Conservation (phyloP, 1,284 basidiomycete species). For the Tylopilus orsonianus region DNA sequence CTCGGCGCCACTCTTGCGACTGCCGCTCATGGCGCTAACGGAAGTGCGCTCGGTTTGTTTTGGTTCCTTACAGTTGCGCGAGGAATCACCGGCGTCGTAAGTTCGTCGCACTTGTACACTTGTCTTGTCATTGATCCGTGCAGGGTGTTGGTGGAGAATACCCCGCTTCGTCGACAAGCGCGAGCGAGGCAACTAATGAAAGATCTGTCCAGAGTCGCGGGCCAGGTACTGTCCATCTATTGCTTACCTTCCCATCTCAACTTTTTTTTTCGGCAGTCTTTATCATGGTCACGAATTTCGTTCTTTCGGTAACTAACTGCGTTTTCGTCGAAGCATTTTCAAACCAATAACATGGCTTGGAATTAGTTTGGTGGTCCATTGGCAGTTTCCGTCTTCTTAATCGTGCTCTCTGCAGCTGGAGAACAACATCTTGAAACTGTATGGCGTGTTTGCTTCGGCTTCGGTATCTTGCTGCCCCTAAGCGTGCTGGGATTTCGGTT, state of each 20-base stretch:
- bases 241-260: constrained; percentile 3
- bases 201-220: constrained; percentile 60
- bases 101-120: constrained; percentile 21
- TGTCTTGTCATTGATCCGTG: constrained; percentile 7
- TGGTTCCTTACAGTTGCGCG: constrained; percentile 78
- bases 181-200: constrained; percentile 75
- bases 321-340: neutral
- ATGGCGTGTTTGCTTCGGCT: constrained; percentile 76
- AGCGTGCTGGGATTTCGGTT: constrained; percentile 73
- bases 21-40: constrained; percentile 64
- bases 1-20: constrained; percentile 72
- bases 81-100: constrained; percentile 69
- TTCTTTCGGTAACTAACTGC: constrained; percentile 44
- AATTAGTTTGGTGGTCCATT: constrained; percentile 65
- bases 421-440: constrained; percentile 65
- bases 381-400: constrained; percentile 69
- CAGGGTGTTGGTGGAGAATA: constrained; percentile 79
- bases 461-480: constrained; percentile 68
- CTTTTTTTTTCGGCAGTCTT: constrained; percentile 43
- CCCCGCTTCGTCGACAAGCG: constrained; percentile 67
- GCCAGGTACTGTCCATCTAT: constrained; percentile 42
- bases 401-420: constrained; percentile 68
- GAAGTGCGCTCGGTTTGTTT: constrained; percentile 61
- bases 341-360: constrained; percentile 13
- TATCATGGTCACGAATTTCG: constrained; percentile 76